Evolutionary conservation across 116 monocot species (phyloP), one percentile per base, ranked within the genome.

Genomic region (Papilionanthe hybrid): DNA sequence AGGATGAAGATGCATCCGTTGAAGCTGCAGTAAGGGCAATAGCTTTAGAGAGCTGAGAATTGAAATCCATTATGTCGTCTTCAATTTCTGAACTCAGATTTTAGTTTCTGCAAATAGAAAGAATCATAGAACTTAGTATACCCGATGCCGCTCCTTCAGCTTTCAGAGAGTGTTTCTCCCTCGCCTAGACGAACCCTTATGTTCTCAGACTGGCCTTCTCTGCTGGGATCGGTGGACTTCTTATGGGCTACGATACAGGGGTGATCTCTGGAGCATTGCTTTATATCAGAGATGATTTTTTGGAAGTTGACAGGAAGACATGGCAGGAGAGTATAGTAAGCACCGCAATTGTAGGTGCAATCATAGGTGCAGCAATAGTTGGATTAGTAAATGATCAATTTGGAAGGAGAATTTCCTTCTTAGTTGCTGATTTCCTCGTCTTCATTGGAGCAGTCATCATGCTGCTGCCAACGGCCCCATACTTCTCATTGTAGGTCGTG

Each of bases 1-100:
- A 92, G 96, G 96, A 94, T 7, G 96, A 96, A 84, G 96, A 96
- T 84, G 92, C 88, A 82, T 96, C 94, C 0, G 83, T 97, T 72
- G 94, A 97, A 83, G 89, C 89, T 77, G 94, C 97, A 75, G 97
- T 94, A 11, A 86, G 72, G 81, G 97, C 91, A 37, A 91, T 97
- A 81, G 86, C 97, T 37, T 4, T 4, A 37, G 37, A 37, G 37
- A 37, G 37, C 37, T 37, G 37, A 37, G 37, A 37, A 37, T 37
- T 37, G 37, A 37, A 37, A 37, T 37, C 37, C 37, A 37, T 3
- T 37, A 1, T 37, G 37, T 4, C 0, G 3, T 37, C 37, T 37
- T 37, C 37, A 37, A 37, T 37, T 37, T 37, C 37, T 37, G 3
- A 37, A 37, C 37, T 37, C 37, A 37, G 37, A 37, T 37, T 3